Evolutionary conservation across 2,329 filamentous ascomycete species (phyloP).

Genomic region (Herpotrichia juniperi): DNA sequence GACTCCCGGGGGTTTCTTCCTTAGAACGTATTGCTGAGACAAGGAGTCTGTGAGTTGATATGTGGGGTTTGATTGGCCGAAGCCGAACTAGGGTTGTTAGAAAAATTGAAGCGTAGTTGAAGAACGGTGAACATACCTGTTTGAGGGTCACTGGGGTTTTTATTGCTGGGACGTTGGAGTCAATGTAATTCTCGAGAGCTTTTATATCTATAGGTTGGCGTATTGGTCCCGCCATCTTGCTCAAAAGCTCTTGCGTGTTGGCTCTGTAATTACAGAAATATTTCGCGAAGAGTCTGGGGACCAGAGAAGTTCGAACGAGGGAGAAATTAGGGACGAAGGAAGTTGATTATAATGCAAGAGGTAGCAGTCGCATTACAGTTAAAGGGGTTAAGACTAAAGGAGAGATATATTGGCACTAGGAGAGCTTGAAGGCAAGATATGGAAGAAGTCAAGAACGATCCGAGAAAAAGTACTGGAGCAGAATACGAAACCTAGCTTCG

Average conservation of each 20-base stretch:
- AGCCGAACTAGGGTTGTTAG: conserved; percentile 72
- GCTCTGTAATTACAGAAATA: too few relatives aligned
- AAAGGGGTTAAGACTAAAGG: too few relatives aligned
- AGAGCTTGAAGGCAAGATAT: not conserved
- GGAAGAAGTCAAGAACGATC: not conserved
- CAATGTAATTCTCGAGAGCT: conserved; percentile 78
- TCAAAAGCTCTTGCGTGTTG: too few relatives aligned
- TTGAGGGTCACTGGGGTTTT: conserved; percentile 81
- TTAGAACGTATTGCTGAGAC: conserved; percentile 76
- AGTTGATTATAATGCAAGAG: too few relatives aligned
- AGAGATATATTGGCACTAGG: not conserved
- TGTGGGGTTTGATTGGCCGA: conserved; percentile 93
- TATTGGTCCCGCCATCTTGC: conserved; percentile 76
- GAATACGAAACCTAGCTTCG: not conserved
- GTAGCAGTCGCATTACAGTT: too few relatives aligned
- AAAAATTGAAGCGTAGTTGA: not conserved
- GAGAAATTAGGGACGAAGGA: too few relatives aligned
- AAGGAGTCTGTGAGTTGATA: conserved; percentile 81
- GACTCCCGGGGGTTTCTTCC: conserved; percentile 91
- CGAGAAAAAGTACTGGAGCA: not conserved
- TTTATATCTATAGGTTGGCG: conserved; percentile 85
- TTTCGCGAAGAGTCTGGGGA: too few relatives aligned
- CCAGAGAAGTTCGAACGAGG: too few relatives aligned
- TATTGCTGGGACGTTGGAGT: conserved; percentile 77
- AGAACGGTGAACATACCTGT: conserved; percentile 64